Percentiles rank a stretch among this genome's conserved stretches.
Conservation (phyloP, 2,329 filamentous ascomycete species). For the Clarireedia homoeocarpa region DNA sequence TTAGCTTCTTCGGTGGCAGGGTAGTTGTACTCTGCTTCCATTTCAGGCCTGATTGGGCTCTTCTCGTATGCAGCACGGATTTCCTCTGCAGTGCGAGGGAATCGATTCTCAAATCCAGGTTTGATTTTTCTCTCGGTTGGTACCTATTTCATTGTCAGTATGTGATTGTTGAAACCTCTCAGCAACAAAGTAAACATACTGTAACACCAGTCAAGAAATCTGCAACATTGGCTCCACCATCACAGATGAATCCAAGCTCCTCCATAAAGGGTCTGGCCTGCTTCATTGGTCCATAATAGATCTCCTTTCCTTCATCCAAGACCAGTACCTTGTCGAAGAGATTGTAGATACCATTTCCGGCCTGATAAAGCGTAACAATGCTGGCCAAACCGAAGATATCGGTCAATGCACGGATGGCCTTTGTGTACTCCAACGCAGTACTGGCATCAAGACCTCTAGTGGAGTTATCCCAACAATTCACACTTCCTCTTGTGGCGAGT, state of each 20-base stretch:
- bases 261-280: slow-evolving; percentile 59
- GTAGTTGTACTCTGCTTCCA: slow-evolving; percentile 50
- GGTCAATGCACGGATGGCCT: slow-evolving; percentile 55
- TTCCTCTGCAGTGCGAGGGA: slow-evolving; percentile 38
- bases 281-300: slow-evolving; percentile 54
- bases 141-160: neutral
- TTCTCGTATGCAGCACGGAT: slow-evolving; percentile 44
- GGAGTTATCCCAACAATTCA: slow-evolving; percentile 62
- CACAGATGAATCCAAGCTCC: slow-evolving; percentile 53
- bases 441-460: slow-evolving; percentile 59
- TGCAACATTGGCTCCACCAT: slow-evolving; percentile 53
- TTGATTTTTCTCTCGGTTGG: slow-evolving; percentile 58
- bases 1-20: slow-evolving; percentile 42
- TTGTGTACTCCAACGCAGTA: slow-evolving; percentile 58
- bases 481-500: slow-evolving; percentile 27
- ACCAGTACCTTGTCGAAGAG: slow-evolving; percentile 65
- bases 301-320: slow-evolving; percentile 56
- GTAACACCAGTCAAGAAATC: slow-evolving; percentile 55
- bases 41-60: slow-evolving; percentile 40
- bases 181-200: slow-evolving; percentile 7
- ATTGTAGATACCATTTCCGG: slow-evolving; percentile 61
- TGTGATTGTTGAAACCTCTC: too few relatives aligned
- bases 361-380: slow-evolving; percentile 61
- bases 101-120: slow-evolving; percentile 32
- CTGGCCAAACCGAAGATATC: slow-evolving; percentile 52